Percentiles rank a stretch among this genome's conserved stretches.
These are phyloP conservation scores for Trypanosoma avium DNA, from an alignment of 208 protist genomes.

Conservation along the genomic window DNA sequence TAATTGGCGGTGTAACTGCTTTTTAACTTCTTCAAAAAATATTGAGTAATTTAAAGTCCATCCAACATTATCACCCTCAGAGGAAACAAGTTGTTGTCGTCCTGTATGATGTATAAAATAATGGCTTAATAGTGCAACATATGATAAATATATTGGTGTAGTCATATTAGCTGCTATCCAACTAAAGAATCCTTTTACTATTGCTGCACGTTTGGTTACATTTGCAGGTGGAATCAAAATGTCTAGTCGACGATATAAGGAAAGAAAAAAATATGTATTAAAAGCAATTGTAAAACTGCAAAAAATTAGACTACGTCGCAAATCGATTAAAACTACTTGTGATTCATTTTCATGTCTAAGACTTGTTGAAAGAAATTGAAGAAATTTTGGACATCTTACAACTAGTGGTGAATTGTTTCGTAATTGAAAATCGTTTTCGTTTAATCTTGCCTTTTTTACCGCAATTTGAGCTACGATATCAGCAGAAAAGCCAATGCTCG, in stretches of 20 bases:
- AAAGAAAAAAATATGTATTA: slow-evolving; percentile 64
- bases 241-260: slow-evolving; percentile 55
- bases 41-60: not conserved
- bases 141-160: slow-evolving; percentile 64
- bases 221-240: slow-evolving; percentile 31
- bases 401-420: slow-evolving; percentile 42
- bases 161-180: slow-evolving; percentile 56
- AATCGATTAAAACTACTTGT: slow-evolving; percentile 45
- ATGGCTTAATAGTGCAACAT: slow-evolving; percentile 71
- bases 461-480: slow-evolving; percentile 55
- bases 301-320: slow-evolving; percentile 80
- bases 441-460: slow-evolving; percentile 31
- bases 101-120: slow-evolving; percentile 79
- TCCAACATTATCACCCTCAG: slow-evolving; percentile 24
- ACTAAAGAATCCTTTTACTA: slow-evolving; percentile 73
- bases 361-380: not conserved
- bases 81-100: slow-evolving; percentile 40
- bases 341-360: slow-evolving; percentile 18
- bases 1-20: slow-evolving; percentile 23
- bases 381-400: slow-evolving; percentile 10
- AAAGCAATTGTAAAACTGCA: slow-evolving; percentile 73
- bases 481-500: slow-evolving; percentile 60
- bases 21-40: slow-evolving; percentile 2
- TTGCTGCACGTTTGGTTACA: slow-evolving; percentile 52
- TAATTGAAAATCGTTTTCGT: slow-evolving; percentile 36